These are phyloP conservation scores for Radiomyces spectabilis DNA, from an alignment of 192 early-diverging fungal species.

Conservation along the genomic window DNA sequence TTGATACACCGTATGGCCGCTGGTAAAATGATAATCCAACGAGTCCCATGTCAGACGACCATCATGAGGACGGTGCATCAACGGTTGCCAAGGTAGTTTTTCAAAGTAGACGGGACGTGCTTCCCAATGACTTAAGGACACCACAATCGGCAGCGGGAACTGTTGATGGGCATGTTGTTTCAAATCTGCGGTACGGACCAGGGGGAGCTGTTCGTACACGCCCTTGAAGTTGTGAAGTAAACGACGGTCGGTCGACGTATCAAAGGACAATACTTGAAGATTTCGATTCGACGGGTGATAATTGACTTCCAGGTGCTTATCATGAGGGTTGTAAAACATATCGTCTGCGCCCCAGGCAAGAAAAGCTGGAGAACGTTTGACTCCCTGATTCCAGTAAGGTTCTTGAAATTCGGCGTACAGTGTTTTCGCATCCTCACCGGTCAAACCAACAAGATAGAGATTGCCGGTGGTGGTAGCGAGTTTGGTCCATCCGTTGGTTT, in stretches of 20 bases:
- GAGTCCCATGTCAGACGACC: conserved; percentile 42
- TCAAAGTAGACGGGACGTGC: conserved; percentile 33
- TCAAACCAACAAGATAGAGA: conserved; percentile 26
- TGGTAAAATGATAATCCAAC: conserved; percentile 52
- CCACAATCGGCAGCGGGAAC: not conserved
- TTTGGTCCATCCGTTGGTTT: conserved; percentile 26
- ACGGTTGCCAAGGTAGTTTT: conserved; percentile 31
- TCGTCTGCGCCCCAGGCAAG: conserved; percentile 48
- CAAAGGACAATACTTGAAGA: conserved; percentile 30
- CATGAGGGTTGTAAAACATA: conserved; percentile 22
- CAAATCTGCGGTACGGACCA: conserved; percentile 5
- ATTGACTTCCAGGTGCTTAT: conserved; percentile 13
- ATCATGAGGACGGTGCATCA: conserved; percentile 21
- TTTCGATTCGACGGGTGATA: conserved; percentile 23
- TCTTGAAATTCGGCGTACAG: conserved; percentile 43
- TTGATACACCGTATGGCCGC: conserved; percentile 58
- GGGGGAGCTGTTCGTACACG: conserved; percentile 7
- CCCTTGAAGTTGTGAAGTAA: too few relatives aligned
- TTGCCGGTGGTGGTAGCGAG: conserved; percentile 1
- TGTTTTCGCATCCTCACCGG: conserved; percentile 24
- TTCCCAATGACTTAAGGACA: conserved; percentile 15
- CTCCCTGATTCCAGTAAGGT: conserved; percentile 21
- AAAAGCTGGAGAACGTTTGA: conserved; percentile 20
- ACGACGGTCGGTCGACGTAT: not conserved
- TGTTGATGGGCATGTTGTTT: not conserved